A percentile compares a stretch with the other conserved stretches of the same genome.
These are phyloP conservation scores for Lipomyces starkeyi DNA, from an alignment of 805 yeast species.

Conservation along the genomic window DNA sequence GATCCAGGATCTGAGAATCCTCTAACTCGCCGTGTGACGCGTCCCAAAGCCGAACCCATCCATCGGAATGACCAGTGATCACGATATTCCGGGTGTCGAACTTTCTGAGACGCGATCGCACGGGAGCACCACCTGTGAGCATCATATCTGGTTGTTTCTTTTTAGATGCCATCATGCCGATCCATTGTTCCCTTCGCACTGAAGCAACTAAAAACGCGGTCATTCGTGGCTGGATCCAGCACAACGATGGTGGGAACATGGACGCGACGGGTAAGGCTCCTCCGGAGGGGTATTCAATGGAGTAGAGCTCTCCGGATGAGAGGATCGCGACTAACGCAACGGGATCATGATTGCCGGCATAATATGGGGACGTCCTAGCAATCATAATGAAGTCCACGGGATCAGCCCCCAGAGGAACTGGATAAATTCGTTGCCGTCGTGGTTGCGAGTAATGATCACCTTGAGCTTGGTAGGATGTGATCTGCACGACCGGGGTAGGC, in stretches of 20 bases:
- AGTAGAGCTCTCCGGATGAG: conserved; percentile 68
- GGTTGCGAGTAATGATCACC: conserved; percentile 73
- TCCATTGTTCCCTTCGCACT: conserved; percentile 73
- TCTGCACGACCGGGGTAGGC: conserved; percentile 72
- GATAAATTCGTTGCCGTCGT: conserved; percentile 60
- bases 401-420: conserved; percentile 55
- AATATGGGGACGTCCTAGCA: conserved; percentile 72
- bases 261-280: conserved; percentile 57
- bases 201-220: conserved; percentile 61
- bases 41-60: conserved; percentile 80
- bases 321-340: conserved; percentile 61
- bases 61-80: conserved; percentile 84
- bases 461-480: conserved; percentile 86
- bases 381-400: conserved; percentile 59
- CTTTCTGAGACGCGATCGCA: conserved; percentile 55
- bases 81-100: conserved; percentile 62
- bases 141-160: conserved; percentile 49
- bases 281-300: conserved; percentile 65
- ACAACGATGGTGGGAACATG: conserved; percentile 78
- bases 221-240: conserved; percentile 77
- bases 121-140: conserved; percentile 82
- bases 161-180: conserved; percentile 69
- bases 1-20: conserved; percentile 63
- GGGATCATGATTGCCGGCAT: conserved; percentile 82
- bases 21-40: conserved; percentile 73